Base-by-base conservation (phyloP, 345 rosid species). In the Jatropha curcas region DNA sequence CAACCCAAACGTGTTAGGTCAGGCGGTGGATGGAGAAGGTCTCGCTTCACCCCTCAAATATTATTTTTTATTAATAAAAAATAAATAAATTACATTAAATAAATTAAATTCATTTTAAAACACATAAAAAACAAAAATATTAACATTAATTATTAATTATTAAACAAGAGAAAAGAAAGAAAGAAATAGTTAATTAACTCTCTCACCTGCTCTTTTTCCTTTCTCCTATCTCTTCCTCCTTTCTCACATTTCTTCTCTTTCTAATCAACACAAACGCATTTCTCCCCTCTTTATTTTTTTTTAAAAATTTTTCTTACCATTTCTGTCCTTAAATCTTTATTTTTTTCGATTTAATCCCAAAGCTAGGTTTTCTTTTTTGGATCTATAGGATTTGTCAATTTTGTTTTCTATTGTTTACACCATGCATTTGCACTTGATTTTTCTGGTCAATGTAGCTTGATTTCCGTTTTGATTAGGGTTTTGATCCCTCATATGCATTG, bases 361-460 rank as follows among this genome's bases (percentile, higher is more conserved):
- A 39, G 27, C 67, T 1, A 10, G 7, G n/a, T n/a, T n/a, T n/a
- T n/a, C n/a, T n/a, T 62, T 28, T 58, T 31, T n/a, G 35, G 52
- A 61, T 64, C 67, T 16, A 19, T 43, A 22, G 39, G 50, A 14
- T 5, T 4, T 7, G 10, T 22, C 7, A 12, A 25, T 22, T 41
- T 43, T n/a, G 7, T 34, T 61, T 34, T 33, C 19, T 45, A 13
- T 61, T 34, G 19, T 27, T 71, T 45, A 28, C 48, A 51, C n/a
- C 58, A 55, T 46, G 62, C 43, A 16, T 70, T 77, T 52, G 35
- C 24, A 14, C 51, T 72, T 33, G 43, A 56, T 55, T 67, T 60
- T 53, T 53, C 43, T 33, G 81, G 80, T 84, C 83, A 79, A 79
- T 84, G 83, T 39, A 72, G 68, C 60, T 75, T 39, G 53, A 43